Conservation (phyloP, 208 protist genomes). For the Leishmania major region DNA sequence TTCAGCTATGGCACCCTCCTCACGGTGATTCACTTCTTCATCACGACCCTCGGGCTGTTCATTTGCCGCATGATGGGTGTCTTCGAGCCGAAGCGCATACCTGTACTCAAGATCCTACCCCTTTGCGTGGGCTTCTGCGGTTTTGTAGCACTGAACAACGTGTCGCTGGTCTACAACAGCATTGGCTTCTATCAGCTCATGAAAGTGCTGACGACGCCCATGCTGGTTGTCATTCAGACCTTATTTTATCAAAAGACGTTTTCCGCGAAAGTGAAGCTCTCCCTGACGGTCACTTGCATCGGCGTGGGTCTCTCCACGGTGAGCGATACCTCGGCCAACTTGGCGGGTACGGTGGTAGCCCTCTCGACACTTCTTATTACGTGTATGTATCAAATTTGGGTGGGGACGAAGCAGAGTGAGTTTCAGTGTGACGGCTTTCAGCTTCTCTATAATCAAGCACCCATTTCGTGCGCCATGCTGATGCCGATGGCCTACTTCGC, state of each 20-base stretch:
- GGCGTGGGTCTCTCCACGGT: conserved; percentile 75
- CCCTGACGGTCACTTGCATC: conserved; percentile 57
- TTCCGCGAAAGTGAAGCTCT: conserved; percentile 45
- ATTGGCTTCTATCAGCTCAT: conserved; percentile 92
- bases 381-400: conserved; percentile 90
- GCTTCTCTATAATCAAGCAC: conserved; percentile 87
- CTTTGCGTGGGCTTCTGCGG: conserved; percentile 83
- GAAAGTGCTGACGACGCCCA: conserved; percentile 76
- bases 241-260: conserved; percentile 63
- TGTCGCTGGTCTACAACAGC: conserved; percentile 87
- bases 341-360: conserved; percentile 66
- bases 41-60: conserved; percentile 58
- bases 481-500: conserved; percentile 59
- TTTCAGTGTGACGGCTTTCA: conserved; percentile 80
- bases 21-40: conserved; percentile 72
- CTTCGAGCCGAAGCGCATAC: conserved; percentile 59
- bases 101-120: conserved; percentile 59
- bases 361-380: conserved; percentile 71
- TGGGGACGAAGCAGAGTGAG: conserved; percentile 85
- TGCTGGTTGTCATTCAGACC: conserved; percentile 74
- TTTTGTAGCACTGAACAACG: conserved; percentile 89
- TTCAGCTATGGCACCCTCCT: conserved; percentile 67
- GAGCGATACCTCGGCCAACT: conserved; percentile 73
- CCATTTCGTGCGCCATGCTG: conserved; percentile 75
- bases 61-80: conserved; percentile 46